Percentiles rank a stretch among this genome's conserved stretches.
These are phyloP conservation scores for Aspergillus piperis DNA, from an alignment of 2,329 filamentous ascomycete species.

Conservation along the genomic window DNA sequence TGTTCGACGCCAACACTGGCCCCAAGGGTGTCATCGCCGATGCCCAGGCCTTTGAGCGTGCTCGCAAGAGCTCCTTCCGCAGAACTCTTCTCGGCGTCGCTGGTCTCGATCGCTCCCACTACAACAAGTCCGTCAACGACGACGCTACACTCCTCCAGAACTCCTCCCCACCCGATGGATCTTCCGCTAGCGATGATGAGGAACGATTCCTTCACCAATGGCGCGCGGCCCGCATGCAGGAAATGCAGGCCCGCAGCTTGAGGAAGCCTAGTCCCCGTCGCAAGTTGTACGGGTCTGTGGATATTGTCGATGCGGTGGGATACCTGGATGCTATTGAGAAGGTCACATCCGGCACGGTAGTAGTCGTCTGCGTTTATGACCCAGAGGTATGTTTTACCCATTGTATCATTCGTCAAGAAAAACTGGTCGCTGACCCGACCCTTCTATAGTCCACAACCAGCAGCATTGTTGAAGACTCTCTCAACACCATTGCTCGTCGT, in stretches of 20 bases:
- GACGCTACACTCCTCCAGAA: slow-evolving; percentile 29
- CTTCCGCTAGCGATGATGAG: slow-evolving; percentile 64
- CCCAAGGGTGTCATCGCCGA: slow-evolving; percentile 56
- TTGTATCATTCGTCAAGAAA: background rate
- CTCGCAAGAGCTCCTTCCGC: slow-evolving; percentile 50
- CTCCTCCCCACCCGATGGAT: slow-evolving; percentile 23
- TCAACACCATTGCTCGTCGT: slow-evolving; percentile 71
- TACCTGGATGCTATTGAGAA: slow-evolving; percentile 97
- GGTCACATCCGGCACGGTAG: slow-evolving; percentile 74
- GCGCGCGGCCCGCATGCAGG: slow-evolving; percentile 75
- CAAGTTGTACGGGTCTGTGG: slow-evolving; percentile 74
- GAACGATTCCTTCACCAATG: slow-evolving; percentile 81
- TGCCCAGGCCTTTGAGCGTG: slow-evolving; percentile 52
- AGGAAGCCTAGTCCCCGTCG: slow-evolving; percentile 75
- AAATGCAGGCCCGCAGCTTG: slow-evolving; percentile 69
- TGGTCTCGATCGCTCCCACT: slow-evolving; percentile 33
- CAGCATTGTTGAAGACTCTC: slow-evolving; percentile 72
- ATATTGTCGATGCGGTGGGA: slow-evolving; percentile 82
- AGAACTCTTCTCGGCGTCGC: slow-evolving; percentile 42
- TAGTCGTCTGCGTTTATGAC: slow-evolving; percentile 93
- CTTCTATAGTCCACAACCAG: slow-evolving; percentile 71
- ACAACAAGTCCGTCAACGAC: slow-evolving; percentile 24
- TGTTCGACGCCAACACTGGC: slow-evolving; percentile 53
- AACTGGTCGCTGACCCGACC: slow-evolving; percentile 5
- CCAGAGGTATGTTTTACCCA: slow-evolving; percentile 64